Evolutionary conservation across 805 yeast species (phyloP).

Genomic region (Spathaspora gorwiae): DNA sequence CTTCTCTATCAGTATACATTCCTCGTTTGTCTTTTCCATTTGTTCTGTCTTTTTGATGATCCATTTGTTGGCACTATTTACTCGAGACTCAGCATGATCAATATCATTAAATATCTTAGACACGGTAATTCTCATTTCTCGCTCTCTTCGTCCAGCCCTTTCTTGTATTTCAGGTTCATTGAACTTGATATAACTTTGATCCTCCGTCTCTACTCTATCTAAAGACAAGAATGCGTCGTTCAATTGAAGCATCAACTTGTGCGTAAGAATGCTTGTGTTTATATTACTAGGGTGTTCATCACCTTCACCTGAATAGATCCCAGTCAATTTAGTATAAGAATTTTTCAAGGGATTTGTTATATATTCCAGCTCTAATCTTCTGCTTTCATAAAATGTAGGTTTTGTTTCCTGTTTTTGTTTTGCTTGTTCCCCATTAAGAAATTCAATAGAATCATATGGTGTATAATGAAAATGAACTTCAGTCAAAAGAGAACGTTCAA

Average conservation of each 20-base stretch:
- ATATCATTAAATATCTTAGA: slow-evolving; percentile 44
- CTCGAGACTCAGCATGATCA: slow-evolving; percentile 33
- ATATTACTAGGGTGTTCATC: slow-evolving; percentile 18
- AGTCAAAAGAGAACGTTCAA: slow-evolving; percentile 69
- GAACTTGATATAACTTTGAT: slow-evolving; percentile 19
- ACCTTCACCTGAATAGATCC: slow-evolving; percentile 41
- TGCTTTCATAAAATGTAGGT: slow-evolving; percentile 49
- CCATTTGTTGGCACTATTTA: slow-evolving; percentile 29
- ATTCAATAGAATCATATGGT: slow-evolving; percentile 45
- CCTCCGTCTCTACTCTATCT: slow-evolving; percentile 42
- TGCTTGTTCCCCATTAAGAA: slow-evolving; percentile 11
- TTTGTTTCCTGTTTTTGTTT: slow-evolving; percentile 6
- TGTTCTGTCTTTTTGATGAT: slow-evolving; percentile 28
- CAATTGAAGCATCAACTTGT: slow-evolving; percentile 55
- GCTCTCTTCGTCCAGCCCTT: slow-evolving; percentile 39
- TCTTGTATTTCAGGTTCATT: slow-evolving; percentile 40
- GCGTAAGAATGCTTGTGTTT: slow-evolving; percentile 22
- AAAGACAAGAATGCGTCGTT: slow-evolving; percentile 44
- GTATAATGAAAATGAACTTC: slow-evolving; percentile 64
- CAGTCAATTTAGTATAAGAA: slow-evolving; percentile 44
- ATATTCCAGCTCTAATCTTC: slow-evolving; percentile 63
- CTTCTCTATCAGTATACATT: slow-evolving; percentile 21
- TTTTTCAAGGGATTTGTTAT: slow-evolving; percentile 62
- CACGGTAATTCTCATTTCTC: slow-evolving; percentile 41
- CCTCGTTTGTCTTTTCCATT: slow-evolving; percentile 17